Evolutionary conservation across 2,329 filamentous ascomycete species (phyloP), one percentile per base, ranked within the genome.

Genomic region (Colletotrichum karsti): DNA sequence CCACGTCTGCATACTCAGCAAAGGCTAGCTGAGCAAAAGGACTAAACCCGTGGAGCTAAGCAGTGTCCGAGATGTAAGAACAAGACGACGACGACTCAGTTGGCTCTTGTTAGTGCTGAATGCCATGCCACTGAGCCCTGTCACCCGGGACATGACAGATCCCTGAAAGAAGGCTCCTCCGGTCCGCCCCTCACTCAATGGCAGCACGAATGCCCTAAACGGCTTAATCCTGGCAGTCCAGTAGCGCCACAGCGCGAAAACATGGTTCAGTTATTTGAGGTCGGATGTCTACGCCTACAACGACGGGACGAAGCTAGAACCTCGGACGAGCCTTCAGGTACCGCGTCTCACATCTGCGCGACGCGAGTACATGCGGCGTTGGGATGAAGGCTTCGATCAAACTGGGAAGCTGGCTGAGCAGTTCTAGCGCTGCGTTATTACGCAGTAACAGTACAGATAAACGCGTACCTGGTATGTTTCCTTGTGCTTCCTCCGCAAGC

Each of bases 121-220:
- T 30, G 48, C 48, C 51, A 62, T 62, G 35, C 59, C 64, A 64
- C 60, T 24, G 46, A 28, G 60, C 51, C 58, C 53, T 64, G 60
- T 46, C 60, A 64, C 12, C 28, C 60, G 53, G 59, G 46, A 54
- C 42, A 46, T 54, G 60, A 51, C 33, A 56, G 48, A 37, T 33
- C 63, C 63, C 58, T 63, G 63, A 46, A 56, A 39, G 50, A 48
- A 5, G 15, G 44, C 10, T 28, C 20, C 8, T 30, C 33, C 44
- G 42, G 15, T 64, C 53, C 20, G 48, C 48, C 53, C 55, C 62
- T 61, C 37, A 46, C 18, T 30, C 42, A 54, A 46, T 46, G 22
- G 63, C 48, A 55, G 39, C 55, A n/a, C 37, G 51, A 51, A 39
- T n/a, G 30, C 56, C 57, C 63, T 62, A 50, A 61, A 41, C 41